Evolutionary conservation across 2,329 filamentous ascomycete genomes (phyloP).

Genomic region (Phyllosticta capitalensis): DNA sequence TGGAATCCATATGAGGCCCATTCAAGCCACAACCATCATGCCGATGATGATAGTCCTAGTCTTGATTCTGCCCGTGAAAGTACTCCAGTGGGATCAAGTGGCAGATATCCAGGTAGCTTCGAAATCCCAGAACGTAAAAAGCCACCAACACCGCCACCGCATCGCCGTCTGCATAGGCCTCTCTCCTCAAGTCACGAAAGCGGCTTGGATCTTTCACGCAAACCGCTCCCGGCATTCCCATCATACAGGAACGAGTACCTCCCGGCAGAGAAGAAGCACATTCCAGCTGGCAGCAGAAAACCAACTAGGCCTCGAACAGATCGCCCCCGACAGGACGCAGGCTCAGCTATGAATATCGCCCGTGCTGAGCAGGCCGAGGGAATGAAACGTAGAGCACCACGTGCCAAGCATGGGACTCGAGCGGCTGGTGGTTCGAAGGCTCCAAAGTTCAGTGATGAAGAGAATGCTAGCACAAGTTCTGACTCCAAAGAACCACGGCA

Average conservation of each 20-base stretch:
- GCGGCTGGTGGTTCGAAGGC: not conserved
- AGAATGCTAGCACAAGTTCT: conserved; percentile 3
- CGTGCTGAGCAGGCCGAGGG: not conserved
- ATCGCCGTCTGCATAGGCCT: conserved; percentile 1
- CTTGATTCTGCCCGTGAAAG: not conserved
- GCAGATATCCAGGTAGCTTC: not conserved
- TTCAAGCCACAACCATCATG: not conserved
- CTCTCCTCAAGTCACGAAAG: conserved; percentile 4
- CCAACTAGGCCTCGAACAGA: conserved; percentile 18
- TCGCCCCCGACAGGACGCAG: not conserved
- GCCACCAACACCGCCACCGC: conserved; percentile 10
- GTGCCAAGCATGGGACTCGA: not conserved
- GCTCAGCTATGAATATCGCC: not conserved
- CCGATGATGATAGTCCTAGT: not conserved
- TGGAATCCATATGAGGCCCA: not conserved
- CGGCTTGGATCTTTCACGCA: not conserved
- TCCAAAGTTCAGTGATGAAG: conserved; percentile 2
- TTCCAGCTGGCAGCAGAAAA: not conserved
- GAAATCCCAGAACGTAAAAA: not conserved
- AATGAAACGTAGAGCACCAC: not conserved
- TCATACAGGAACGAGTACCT: conserved; percentile 45
- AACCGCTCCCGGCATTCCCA: conserved; percentile 18
- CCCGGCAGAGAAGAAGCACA: not conserved
- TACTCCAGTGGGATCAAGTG: not conserved
- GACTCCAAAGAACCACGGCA: not conserved